phyloP scores from a whole-genome alignment of 192 early-diverging fungal species.

The Linnemannia schmuckeri region DNA sequence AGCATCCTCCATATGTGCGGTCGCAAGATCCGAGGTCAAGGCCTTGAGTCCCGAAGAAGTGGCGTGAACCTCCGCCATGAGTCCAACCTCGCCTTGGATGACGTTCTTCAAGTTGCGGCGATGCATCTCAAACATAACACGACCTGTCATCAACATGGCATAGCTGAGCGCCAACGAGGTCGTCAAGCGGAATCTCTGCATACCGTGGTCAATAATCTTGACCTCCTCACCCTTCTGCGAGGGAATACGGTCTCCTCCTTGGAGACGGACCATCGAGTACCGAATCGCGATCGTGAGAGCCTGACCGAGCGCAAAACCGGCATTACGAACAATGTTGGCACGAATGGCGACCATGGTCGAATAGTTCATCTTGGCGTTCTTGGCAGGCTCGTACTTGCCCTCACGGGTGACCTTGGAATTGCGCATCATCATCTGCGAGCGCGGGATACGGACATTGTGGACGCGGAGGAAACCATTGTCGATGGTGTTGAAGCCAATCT shows the following conservation, averaged over 20 bases:
- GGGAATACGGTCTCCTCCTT: conserved; percentile 60
- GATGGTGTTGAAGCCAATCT: conserved; percentile 76
- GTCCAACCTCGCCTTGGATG: conserved; percentile 55
- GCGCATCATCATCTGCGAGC: conserved; percentile 89
- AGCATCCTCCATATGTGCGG: conserved; percentile 40
- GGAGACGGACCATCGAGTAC: conserved; percentile 86
- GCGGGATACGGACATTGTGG: conserved; percentile 85
- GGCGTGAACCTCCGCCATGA: conserved; percentile 81
- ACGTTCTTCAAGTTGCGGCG: conserved; percentile 74
- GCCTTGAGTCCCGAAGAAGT: conserved; percentile 89
- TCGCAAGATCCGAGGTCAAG: conserved; percentile 71
- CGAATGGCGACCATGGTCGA: conserved; percentile 82
- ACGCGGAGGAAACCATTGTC: conserved; percentile 84
- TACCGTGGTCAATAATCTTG: conserved; percentile 87
- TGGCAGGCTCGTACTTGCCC: conserved; percentile 79
- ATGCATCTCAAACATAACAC: conserved; percentile 78
- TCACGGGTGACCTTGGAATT: conserved; percentile 80
- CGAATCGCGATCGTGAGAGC: conserved; percentile 89
- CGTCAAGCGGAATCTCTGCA: conserved; percentile 86
- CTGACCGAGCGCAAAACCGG: conserved; percentile 56
- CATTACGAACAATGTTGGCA: conserved; percentile 78
- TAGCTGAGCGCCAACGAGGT: conserved; percentile 85
- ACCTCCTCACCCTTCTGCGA: conserved; percentile 73
- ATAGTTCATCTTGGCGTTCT: conserved; percentile 83
- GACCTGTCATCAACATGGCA: conserved; percentile 85